Conservation (phyloP, 2,329 filamentous ascomycete species). For the Calonectria pseudoreteaudii region DNA sequence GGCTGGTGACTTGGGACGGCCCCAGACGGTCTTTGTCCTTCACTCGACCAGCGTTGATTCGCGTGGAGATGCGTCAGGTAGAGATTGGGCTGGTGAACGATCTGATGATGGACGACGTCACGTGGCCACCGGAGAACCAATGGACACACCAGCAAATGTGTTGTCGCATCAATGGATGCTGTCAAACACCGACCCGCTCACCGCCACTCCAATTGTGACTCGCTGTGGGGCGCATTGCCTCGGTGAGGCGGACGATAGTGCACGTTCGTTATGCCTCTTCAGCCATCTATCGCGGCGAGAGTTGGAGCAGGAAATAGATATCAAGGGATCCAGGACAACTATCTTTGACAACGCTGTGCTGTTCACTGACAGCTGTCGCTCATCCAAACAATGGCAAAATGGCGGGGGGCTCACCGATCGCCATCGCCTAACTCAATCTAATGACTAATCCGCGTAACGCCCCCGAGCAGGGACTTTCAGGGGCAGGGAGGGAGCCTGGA, state of each 20-base stretch:
- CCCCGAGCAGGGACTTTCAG: neutral
- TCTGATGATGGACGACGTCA: neutral
- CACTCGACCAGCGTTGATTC: neutral
- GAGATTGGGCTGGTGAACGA: neutral
- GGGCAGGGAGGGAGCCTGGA: neutral
- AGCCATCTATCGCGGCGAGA: neutral
- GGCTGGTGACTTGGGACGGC: neutral
- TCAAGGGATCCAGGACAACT: neutral
- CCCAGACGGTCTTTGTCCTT: neutral
- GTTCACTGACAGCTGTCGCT: neutral
- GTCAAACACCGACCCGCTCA: conserved; percentile 4
- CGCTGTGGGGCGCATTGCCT: neutral
- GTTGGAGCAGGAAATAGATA: neutral
- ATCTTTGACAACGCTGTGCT: neutral
- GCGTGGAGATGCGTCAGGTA: neutral
- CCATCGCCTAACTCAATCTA: neutral
- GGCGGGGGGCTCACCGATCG: neutral
- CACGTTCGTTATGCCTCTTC: neutral
- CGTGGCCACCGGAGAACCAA: neutral
- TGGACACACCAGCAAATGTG: neutral
- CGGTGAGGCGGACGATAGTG: neutral
- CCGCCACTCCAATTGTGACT: conserved; percentile 1
- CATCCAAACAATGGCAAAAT: neutral
- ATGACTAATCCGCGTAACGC: neutral
- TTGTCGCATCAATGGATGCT: conserved; percentile 8